Evolutionary conservation across 2,329 filamentous ascomycete species (phyloP), one percentile per base, ranked within the genome.

Genomic region (Calonectria ilicicola): DNA sequence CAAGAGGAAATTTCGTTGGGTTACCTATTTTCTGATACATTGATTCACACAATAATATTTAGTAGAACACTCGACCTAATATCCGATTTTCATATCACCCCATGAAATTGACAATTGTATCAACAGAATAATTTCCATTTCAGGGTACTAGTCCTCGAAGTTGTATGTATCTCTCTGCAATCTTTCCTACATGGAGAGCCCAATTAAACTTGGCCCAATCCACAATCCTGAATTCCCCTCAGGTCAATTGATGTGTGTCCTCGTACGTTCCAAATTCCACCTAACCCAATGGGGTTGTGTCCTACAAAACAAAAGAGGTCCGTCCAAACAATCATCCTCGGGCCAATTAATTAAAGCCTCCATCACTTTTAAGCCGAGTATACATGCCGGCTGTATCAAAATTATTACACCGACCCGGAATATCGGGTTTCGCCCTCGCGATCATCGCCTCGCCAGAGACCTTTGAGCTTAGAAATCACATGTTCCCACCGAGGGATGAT

Each of bases 401-500:
- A 44, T 15, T 46, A 14, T 23, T 21, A 63, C 23, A 32, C 19
- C 40, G 21, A 26, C 10, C 23, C 32, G 53, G 35, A 60, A 32
- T 29, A 44, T 29, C 15, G 15, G 23, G 27, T 44, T 27, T 63
- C 56, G 7, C 26, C 40, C 6, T n/a, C 27, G 7, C 19, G 21
- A 14, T 26, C 53, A 29, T 62, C 6, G 7, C 60, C 53, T 27
- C 26, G 65, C 69, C 69, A 72, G 23, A 72, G 60, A 15, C 38
- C 29, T 47, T 60, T 64, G 35, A 72, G 46, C 65, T 65, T 65
- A 21, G 29, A 49, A 35, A 72, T 32, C 14, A 56, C 35, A 29
- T 47, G 44, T 23, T 68, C 68, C 78, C 76, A 79, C 35, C 53
- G 69, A 15, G 60, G 42, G 42, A 47, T 69, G 68, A 70, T 77